Conservation (phyloP, 2,329 filamentous ascomycete species). For the Phyllosticta ampelicida region DNA sequence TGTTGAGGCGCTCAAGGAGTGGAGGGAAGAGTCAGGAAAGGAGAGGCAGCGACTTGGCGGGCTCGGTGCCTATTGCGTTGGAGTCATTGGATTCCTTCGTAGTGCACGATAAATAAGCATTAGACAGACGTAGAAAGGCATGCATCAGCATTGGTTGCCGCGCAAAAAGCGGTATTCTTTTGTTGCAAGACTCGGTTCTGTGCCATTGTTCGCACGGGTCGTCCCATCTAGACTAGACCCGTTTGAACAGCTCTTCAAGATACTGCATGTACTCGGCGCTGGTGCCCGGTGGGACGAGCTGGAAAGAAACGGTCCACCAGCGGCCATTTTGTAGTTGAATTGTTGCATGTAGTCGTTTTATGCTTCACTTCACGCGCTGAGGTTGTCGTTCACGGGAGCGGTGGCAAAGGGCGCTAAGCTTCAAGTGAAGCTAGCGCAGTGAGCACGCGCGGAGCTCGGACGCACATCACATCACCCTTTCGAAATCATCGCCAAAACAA, state of each 20-base stretch:
- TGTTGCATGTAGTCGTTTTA: too few species aligned
- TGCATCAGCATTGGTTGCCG: background rate
- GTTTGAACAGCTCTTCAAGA: too few species aligned
- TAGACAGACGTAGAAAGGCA: background rate
- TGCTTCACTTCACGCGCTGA: background rate
- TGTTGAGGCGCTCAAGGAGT: conserved; percentile 51
- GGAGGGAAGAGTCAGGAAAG: conserved; percentile 60
- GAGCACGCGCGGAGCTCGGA: background rate
- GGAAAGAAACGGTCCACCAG: background rate
- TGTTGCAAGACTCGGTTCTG: background rate
- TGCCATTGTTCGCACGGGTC: background rate
- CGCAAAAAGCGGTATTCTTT: background rate
- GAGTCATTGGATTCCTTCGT: conserved; percentile 73
- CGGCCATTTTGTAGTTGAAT: too few species aligned
- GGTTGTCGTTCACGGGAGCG: background rate
- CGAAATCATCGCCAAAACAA: conserved; percentile 4
- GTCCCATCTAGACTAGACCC: too few species aligned
- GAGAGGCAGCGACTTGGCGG: conserved; percentile 62
- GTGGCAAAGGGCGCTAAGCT: background rate
- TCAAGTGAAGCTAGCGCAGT: background rate
- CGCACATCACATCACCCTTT: conserved; percentile 8
- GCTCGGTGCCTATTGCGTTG: conserved; percentile 77
- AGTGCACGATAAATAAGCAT: conserved; percentile 25
- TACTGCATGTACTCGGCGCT: too few species aligned
- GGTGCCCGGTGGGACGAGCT: too few species aligned